Conservation (phyloP, 2,329 filamentous ascomycete species). For the Calonectria hawksworthii region DNA sequence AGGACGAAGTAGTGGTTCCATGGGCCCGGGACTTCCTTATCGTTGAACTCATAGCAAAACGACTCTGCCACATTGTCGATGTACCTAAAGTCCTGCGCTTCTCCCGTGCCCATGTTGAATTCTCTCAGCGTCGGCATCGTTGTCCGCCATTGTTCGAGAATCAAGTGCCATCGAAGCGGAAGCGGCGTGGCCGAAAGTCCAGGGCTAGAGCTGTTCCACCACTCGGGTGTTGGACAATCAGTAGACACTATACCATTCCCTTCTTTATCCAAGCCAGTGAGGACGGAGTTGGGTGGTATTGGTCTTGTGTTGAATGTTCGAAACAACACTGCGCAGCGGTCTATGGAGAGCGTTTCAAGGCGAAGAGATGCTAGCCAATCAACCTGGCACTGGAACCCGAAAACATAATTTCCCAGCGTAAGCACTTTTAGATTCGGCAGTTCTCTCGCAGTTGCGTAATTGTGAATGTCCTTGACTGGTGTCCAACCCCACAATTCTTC, state of each 20-base stretch:
- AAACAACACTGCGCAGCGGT: conserved; percentile 30
- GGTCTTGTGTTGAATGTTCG: not conserved
- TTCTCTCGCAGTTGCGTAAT: not conserved
- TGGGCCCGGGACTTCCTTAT: not conserved
- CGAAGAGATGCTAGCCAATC: conserved; percentile 58
- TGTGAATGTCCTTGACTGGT: conserved; percentile 48
- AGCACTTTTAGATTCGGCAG: conserved; percentile 56
- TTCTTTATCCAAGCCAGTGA: not conserved
- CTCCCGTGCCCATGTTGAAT: not conserved
- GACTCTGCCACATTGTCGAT: not conserved
- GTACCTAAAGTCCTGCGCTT: not conserved
- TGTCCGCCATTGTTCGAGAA: not conserved
- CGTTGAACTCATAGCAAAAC: not conserved
- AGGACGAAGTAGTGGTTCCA: not conserved
- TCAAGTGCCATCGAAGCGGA: not conserved
- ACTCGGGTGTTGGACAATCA: not conserved
- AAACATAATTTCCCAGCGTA: conserved; percentile 54
- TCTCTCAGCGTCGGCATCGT: not conserved
- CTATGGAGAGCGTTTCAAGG: conserved; percentile 56
- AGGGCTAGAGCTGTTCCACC: not conserved
- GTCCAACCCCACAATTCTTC: conserved; percentile 53
- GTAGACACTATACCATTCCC: not conserved
- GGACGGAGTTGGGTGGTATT: not conserved
- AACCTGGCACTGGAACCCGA: conserved; percentile 58
- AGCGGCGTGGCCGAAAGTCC: not conserved